phyloP scores from a whole-genome alignment of 2,329 filamentous ascomycete genomes.

The Scopulariopsis brevicaulis region DNA sequence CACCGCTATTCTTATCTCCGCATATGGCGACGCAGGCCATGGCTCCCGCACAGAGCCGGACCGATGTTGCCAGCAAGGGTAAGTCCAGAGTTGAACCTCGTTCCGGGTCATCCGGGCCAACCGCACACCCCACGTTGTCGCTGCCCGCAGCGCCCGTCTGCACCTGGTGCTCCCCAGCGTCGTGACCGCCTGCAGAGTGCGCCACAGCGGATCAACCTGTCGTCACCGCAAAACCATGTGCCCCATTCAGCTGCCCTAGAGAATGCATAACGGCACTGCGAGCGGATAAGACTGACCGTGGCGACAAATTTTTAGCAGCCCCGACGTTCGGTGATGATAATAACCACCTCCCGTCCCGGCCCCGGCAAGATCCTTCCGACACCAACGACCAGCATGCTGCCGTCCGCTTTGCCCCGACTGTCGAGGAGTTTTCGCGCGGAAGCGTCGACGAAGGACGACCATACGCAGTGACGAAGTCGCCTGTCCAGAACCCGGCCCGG shows the following conservation, averaged over 20 bases:
- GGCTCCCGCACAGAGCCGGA: neutral
- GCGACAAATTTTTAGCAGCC: neutral
- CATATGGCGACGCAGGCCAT: neutral
- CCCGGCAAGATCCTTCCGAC: neutral
- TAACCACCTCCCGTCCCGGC: neutral
- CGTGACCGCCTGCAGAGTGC: neutral
- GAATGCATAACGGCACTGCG: neutral
- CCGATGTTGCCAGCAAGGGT: neutral
- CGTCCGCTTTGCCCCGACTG: slow-evolving; percentile 3
- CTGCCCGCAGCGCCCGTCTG: neutral
- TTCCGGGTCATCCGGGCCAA: neutral
- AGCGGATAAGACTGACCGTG: neutral
- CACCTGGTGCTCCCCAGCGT: neutral
- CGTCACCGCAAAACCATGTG: neutral
- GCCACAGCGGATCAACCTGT: neutral
- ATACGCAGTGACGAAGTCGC: neutral
- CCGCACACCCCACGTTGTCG: neutral
- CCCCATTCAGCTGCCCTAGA: neutral
- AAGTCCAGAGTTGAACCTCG: neutral
- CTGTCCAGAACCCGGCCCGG: slow-evolving; percentile 53
- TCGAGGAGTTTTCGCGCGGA: neutral
- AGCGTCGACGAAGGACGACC: neutral
- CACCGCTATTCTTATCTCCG: neutral
- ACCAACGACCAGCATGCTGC: neutral
- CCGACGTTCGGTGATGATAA: neutral